Evolutionary conservation across 192 early-diverging fungal species (phyloP).

Genomic region (Linnemannia exigua): DNA sequence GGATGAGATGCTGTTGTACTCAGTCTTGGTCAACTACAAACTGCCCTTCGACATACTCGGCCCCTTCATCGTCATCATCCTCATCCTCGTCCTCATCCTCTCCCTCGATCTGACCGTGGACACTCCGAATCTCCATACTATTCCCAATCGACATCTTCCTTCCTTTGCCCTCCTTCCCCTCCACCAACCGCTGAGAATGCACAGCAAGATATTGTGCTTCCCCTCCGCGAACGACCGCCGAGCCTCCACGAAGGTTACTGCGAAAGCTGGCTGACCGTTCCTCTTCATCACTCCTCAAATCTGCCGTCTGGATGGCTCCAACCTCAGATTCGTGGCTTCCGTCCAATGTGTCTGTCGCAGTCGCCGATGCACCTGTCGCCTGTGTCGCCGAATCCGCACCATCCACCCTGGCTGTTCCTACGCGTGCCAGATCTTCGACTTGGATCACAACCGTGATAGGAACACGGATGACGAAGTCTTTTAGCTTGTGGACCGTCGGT

Average conservation of each 20-base stretch:
- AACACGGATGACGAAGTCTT: constrained; percentile 48
- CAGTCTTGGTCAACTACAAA: constrained; percentile 18
- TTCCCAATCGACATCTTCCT: not conserved
- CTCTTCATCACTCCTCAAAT: not conserved
- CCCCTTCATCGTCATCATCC: constrained; percentile 1
- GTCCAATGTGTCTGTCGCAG: not conserved
- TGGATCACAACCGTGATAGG: constrained; percentile 46
- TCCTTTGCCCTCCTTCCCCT: not conserved
- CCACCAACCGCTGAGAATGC: not conserved
- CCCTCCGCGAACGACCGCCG: not conserved
- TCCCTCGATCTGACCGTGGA: not conserved
- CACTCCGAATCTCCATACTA: not conserved
- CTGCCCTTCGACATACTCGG: constrained; percentile 26
- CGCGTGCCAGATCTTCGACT: constrained; percentile 15
- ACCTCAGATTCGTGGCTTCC: not conserved
- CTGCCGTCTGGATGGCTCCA: not conserved
- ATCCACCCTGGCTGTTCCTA: constrained; percentile 10
- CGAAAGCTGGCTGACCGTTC: not conserved
- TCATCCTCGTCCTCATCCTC: constrained; percentile 4
- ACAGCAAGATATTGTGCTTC: not conserved
- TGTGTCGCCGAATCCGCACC: not conserved
- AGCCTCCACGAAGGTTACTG: not conserved
- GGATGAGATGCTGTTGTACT: not conserved
- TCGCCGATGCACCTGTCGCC: not conserved
- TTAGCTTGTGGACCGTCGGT: constrained; percentile 29